Percentiles rank a stretch among this genome's conserved stretches.
These are phyloP conservation scores for Pulveroboletus sp. DNA, from an alignment of 768 basidiomycete species.

Conservation along the genomic window DNA sequence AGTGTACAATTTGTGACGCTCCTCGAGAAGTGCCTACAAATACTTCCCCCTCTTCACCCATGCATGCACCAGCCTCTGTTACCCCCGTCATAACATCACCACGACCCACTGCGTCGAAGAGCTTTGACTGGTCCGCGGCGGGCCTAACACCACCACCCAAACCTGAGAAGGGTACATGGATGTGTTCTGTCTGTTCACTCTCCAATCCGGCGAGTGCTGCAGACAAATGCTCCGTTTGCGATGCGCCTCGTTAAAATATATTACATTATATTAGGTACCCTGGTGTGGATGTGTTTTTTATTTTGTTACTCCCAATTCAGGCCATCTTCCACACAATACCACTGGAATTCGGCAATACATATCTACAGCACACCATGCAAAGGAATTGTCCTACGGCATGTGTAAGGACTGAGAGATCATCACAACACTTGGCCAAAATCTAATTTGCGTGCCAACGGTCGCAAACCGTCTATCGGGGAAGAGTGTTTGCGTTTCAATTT, in stretches of 20 bases:
- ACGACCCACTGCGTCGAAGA: slow-evolving; percentile 9
- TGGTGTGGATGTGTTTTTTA: slow-evolving; percentile 7
- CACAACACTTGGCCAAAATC: slow-evolving; percentile 57
- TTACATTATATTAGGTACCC: slow-evolving; percentile 6
- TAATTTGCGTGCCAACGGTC: slow-evolving; percentile 66
- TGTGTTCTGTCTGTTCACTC: slow-evolving; percentile 40
- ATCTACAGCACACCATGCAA: background rate
- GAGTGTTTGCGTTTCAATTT: slow-evolving; percentile 70
- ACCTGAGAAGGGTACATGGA: slow-evolving; percentile 31
- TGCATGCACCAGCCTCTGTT: background rate
- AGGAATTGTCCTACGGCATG: background rate
- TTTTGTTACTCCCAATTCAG: background rate
- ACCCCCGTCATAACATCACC: background rate
- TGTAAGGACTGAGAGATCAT: too few relatives aligned
- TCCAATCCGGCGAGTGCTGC: slow-evolving; percentile 43
- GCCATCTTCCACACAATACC: background rate
- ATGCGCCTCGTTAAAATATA: slow-evolving; percentile 35
- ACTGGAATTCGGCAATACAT: slow-evolving; percentile 4
- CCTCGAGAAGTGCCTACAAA: slow-evolving; percentile 31
- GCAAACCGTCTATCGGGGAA: slow-evolving; percentile 48
- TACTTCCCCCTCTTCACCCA: slow-evolving; percentile 10
- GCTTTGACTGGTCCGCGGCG: slow-evolving; percentile 41
- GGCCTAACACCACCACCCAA: slow-evolving; percentile 31
- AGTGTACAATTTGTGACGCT: slow-evolving; percentile 53
- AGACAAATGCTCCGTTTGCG: slow-evolving; percentile 52